A percentile compares a stretch with the other conserved stretches of the same genome.
Conservation (phyloP, 148 eudicot species). For the Suaeda aralocaspica region DNA sequence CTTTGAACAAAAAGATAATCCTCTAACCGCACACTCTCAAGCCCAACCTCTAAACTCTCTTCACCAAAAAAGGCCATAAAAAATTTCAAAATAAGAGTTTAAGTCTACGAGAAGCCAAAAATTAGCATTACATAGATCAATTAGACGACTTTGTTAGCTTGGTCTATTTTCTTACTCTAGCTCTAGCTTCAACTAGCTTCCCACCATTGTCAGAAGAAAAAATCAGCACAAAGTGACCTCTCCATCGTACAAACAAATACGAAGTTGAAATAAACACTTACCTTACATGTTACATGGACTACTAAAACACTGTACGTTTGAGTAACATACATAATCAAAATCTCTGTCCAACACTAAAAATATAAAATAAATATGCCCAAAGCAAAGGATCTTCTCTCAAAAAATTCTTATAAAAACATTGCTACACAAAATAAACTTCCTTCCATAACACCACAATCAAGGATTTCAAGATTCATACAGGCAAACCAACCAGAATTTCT, state of each 20-base stretch:
- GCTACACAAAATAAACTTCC: background rate
- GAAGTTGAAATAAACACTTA: background rate
- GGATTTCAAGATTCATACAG: conserved; percentile 4
- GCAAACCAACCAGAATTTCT: background rate
- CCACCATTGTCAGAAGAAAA: background rate
- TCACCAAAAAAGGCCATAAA: too few relatives aligned
- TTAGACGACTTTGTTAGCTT: conserved; percentile 7
- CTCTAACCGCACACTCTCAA: too few relatives aligned
- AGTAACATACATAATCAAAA: background rate
- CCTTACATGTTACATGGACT: background rate
- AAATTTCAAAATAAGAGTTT: background rate
- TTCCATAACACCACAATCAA: conserved; percentile 8
- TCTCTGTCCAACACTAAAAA: background rate
- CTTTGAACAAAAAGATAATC: too few relatives aligned
- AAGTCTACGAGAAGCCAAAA: background rate
- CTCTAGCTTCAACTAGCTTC: background rate
- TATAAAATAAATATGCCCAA: background rate
- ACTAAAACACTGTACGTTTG: background rate
- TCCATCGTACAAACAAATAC: background rate
- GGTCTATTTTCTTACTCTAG: conserved; percentile 3
- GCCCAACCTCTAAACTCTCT: too few relatives aligned
- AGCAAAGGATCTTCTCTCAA: background rate
- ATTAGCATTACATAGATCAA: background rate
- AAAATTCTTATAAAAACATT: background rate
- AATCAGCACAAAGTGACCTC: background rate